phyloP scores from a whole-genome alignment of 2,329 filamentous ascomycete species.

The Fusarium clavum region DNA sequence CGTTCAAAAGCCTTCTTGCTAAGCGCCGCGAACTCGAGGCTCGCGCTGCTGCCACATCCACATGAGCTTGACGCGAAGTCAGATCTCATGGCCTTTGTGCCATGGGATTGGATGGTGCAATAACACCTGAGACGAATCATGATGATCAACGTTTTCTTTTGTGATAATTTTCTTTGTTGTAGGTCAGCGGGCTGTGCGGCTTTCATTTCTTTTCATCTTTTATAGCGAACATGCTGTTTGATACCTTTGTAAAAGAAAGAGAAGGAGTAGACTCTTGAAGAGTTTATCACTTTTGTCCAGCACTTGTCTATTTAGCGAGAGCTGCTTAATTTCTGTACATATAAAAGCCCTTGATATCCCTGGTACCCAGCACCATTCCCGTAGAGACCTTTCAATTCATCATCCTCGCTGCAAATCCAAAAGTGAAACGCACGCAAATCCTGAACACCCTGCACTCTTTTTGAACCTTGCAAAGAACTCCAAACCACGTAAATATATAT shows the following conservation, averaged over 20 bases:
- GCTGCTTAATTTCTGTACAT: slow-evolving; percentile 37
- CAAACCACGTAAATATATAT: background rate
- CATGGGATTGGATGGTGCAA: slow-evolving; percentile 13
- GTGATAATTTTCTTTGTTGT: slow-evolving; percentile 19
- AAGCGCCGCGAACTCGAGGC: slow-evolving; percentile 74
- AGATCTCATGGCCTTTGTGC: background rate
- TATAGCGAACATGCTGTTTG: slow-evolving; percentile 19
- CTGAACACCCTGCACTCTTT: slow-evolving; percentile 19
- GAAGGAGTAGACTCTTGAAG: slow-evolving; percentile 17
- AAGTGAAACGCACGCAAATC: background rate
- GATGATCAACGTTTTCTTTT: slow-evolving; percentile 42
- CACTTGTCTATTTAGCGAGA: slow-evolving; percentile 31
- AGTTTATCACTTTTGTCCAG: slow-evolving; percentile 25
- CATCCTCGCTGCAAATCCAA: background rate
- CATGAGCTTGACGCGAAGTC: slow-evolving; percentile 16
- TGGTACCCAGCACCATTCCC: slow-evolving; percentile 16
- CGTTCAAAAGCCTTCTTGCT: slow-evolving; percentile 86
- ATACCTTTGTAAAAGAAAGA: slow-evolving; percentile 22
- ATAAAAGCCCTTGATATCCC: slow-evolving; percentile 38
- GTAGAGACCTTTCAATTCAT: slow-evolving; percentile 10
- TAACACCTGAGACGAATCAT: slow-evolving; percentile 39
- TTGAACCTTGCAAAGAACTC: slow-evolving; percentile 1
- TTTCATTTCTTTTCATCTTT: slow-evolving; percentile 13
- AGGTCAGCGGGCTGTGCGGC: slow-evolving; percentile 19
- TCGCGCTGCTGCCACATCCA: slow-evolving; percentile 52